These are phyloP conservation scores for Backusella tarrabulga DNA, from an alignment of 192 early-diverging fungal genomes.

Conservation along the genomic window DNA sequence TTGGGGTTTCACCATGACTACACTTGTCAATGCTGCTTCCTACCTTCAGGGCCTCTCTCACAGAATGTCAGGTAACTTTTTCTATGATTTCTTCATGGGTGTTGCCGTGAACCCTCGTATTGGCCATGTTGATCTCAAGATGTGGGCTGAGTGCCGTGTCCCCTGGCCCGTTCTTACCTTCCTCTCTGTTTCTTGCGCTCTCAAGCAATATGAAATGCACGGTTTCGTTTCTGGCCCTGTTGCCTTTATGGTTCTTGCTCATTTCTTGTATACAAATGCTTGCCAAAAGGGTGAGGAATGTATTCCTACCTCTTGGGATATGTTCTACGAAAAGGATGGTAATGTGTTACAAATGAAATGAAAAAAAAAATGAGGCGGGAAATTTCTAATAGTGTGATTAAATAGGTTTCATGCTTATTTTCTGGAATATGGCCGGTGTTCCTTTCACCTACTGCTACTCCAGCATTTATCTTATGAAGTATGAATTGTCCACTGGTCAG, in stretches of 20 bases:
- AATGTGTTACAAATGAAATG: slow-evolving; percentile 16
- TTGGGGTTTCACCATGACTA: slow-evolving; percentile 45
- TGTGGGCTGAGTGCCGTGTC: slow-evolving; percentile 50
- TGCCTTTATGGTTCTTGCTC: slow-evolving; percentile 47
- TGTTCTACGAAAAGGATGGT: slow-evolving; percentile 55
- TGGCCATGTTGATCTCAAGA: slow-evolving; percentile 46
- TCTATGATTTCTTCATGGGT: slow-evolving; percentile 53
- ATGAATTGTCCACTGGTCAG: slow-evolving; percentile 34
- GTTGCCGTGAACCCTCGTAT: slow-evolving; percentile 45
- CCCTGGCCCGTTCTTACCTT: slow-evolving; percentile 50
- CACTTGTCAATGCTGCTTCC: slow-evolving; percentile 32
- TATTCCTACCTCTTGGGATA: slow-evolving; percentile 53
- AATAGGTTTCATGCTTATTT: slow-evolving; percentile 52
- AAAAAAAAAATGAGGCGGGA: neutral
- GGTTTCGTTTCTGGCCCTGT: slow-evolving; percentile 40
- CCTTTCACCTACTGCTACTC: slow-evolving; percentile 51
- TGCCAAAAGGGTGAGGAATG: slow-evolving; percentile 53
- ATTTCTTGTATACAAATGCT: slow-evolving; percentile 50
- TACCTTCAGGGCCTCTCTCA: slow-evolving; percentile 38
- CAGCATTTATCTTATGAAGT: slow-evolving; percentile 42
- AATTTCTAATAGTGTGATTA: neutral
- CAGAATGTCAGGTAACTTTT: slow-evolving; percentile 54
- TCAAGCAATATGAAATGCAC: slow-evolving; percentile 45
- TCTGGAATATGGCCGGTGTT: slow-evolving; percentile 53
- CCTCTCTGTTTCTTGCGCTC: slow-evolving; percentile 43